These are phyloP conservation scores for Hericium coralloides DNA, from an alignment of 768 basidiomycete genomes.

Conservation along the genomic window DNA sequence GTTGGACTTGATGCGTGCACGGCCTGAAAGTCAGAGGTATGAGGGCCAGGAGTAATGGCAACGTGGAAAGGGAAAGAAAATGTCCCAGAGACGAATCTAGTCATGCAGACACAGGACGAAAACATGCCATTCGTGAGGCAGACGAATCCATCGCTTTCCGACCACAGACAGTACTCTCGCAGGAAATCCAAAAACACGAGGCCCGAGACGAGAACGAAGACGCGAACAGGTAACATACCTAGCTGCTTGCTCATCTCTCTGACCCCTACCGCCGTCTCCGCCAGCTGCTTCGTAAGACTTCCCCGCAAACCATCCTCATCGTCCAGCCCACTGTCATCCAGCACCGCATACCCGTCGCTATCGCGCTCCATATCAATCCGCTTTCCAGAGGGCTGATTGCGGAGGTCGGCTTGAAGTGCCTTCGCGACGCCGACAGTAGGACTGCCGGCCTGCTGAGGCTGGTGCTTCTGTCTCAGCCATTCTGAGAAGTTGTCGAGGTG, in stretches of 20 bases:
- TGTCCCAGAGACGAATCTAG: background rate
- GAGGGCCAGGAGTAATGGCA: background rate
- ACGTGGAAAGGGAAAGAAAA: background rate
- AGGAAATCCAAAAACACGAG: no score
- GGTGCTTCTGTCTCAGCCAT: constrained; percentile 39
- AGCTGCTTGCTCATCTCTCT: constrained; percentile 99
- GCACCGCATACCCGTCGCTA: constrained; percentile 20
- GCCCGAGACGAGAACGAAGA: constrained; percentile 1
- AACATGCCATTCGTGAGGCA: background rate
- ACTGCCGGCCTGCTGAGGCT: background rate
- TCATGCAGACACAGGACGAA: background rate
- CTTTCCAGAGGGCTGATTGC: constrained; percentile 10
- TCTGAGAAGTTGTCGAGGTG: constrained; percentile 79
- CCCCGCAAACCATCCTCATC: constrained; percentile 65
- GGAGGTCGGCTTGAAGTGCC: constrained; percentile 29
- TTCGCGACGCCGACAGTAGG: constrained; percentile 41
- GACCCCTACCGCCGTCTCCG: constrained; percentile 94
- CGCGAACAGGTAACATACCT: constrained; percentile 41
- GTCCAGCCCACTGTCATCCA: constrained; percentile 37
- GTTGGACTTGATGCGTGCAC: constrained; percentile 83
- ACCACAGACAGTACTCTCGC: no score
- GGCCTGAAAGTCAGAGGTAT: constrained; percentile 40
- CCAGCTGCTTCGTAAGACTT: constrained; percentile 85
- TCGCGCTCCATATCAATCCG: constrained; percentile 15
- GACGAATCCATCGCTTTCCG: no score